Evolutionary conservation across 1,139 yeast genomes (phyloP), one percentile per base, ranked within the genome.

Genomic region (Arxiozyma telluris): DNA sequence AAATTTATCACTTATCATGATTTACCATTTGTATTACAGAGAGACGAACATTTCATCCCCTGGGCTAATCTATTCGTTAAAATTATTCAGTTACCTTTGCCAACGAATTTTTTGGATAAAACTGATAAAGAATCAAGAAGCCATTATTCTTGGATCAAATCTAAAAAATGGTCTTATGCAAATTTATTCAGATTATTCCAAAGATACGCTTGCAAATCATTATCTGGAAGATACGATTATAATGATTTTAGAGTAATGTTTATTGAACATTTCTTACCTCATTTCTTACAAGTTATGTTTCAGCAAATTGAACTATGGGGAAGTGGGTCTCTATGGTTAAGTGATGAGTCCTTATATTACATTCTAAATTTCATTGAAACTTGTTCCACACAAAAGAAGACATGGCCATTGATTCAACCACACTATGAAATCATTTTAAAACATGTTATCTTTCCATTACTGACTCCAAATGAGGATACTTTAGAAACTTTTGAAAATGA

Each of bases 101-200:
- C 95, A 2, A 64, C 66, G 7, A 68, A 71, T 17, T 59, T 77
- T 54, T 76, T 81, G 1, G 61, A 76, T 55, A 68, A 71, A 4
- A 61, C 75, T 11, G 82, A 80, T 43, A 73, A 71, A 43, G 79
- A 75, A 23, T 80, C 76, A 25, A 73, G 84, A 58, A 74, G 71
- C 49, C 57, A 62, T 20, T 73, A 75, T 58, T 77, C 84, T 6
- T 82, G 87, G 86, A 80, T 77, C 41, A 91, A 89, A 69, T 80
- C 93, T 58, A 87, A 89, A 70, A 93, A 93, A 69, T 91, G 98
- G 97, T 81, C 95, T 0, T 83, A 83, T 63, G 90, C 89, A 41
- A 89, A 89, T 66, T 70, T 91, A 50, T 80, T 78, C 63, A 79
- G 96, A 59, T 69, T 90, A n/a, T 87, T 86, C 64, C 78, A 78